phyloP scores from a whole-genome alignment of 2,329 filamentous ascomycete genomes.

The Xylaria sp. region DNA sequence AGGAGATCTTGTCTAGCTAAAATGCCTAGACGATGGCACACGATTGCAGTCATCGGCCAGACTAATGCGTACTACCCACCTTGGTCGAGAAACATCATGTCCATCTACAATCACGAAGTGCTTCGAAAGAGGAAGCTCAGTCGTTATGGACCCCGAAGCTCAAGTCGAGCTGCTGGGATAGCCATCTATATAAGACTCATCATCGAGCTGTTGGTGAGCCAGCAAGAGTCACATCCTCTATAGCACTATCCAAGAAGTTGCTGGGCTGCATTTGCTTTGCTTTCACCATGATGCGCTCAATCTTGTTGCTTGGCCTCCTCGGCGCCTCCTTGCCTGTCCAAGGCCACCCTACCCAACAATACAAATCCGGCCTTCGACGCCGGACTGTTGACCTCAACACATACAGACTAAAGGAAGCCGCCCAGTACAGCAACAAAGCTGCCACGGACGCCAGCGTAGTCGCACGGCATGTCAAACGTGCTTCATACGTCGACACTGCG shows the following conservation, averaged over 20 bases:
- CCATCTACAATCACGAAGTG: constrained; percentile 24
- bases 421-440: constrained; percentile 37
- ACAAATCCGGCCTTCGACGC: constrained; percentile 34
- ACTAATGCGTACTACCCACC: constrained; percentile 9
- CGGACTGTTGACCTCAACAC: constrained; percentile 39
- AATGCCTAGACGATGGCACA: constrained; percentile 15
- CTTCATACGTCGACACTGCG: constrained; percentile 47
- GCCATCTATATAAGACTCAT: constrained; percentile 29
- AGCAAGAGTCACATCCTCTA: constrained; percentile 20
- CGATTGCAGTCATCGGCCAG: constrained; percentile 21
- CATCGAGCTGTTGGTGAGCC: constrained; percentile 15
- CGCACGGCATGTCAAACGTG: constrained; percentile 35
- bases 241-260: constrained; percentile 13
- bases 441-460: constrained; percentile 28
- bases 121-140: constrained; percentile 37
- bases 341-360: constrained; percentile 32
- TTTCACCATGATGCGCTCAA: constrained; percentile 34
- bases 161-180: not conserved
- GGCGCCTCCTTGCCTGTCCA: constrained; percentile 36
- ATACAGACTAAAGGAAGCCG: constrained; percentile 36
- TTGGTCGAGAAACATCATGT: constrained; percentile 24
- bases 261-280: constrained; percentile 13
- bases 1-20: constrained; percentile 4
- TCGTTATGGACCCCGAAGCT: not conserved
- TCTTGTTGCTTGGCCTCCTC: constrained; percentile 38